phyloP scores from a whole-genome alignment of 2,329 filamentous ascomycete genomes.

The Colletotrichum gigasporum region DNA sequence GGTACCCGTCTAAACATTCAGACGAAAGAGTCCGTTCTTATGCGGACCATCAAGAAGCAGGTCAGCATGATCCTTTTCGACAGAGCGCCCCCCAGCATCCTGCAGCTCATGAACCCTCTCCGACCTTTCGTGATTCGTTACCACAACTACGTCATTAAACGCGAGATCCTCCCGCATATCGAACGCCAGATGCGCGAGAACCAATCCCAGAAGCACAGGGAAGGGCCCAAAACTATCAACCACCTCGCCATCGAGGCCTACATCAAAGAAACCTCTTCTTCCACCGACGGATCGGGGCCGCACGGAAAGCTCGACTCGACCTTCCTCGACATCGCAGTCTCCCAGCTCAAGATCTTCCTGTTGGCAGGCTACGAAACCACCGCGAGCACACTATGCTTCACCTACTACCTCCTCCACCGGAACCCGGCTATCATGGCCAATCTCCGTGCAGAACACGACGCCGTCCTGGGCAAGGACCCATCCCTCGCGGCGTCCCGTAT shows the following conservation, averaged over 20 bases:
- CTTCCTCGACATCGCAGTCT: too few species aligned
- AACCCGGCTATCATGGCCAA: conserved; percentile 41
- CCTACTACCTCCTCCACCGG: conserved; percentile 41
- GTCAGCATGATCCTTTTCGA: neutral
- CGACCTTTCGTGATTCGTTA: neutral
- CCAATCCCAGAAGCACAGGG: neutral
- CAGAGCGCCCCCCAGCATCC: neutral
- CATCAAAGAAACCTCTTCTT: too few species aligned
- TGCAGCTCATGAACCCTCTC: neutral
- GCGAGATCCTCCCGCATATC: neutral
- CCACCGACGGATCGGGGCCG: neutral
- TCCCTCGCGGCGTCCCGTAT: conserved; percentile 34
- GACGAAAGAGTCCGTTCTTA: neutral
- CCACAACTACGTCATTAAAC: conserved; percentile 12
- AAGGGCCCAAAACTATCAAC: conserved; percentile 34
- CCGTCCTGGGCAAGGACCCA: conserved; percentile 42
- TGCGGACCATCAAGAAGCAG: neutral
- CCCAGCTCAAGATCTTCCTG: conserved; percentile 44
- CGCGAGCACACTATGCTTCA: conserved; percentile 43
- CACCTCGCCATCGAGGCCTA: conserved; percentile 35
- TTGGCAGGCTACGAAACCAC: conserved; percentile 50
- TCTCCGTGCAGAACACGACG: conserved; percentile 47
- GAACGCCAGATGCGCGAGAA: neutral
- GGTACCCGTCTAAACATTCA: neutral
- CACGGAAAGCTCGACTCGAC: too few species aligned